phyloP scores from a whole-genome alignment of 106 monocot genomes.

The Allium cepa region DNA sequence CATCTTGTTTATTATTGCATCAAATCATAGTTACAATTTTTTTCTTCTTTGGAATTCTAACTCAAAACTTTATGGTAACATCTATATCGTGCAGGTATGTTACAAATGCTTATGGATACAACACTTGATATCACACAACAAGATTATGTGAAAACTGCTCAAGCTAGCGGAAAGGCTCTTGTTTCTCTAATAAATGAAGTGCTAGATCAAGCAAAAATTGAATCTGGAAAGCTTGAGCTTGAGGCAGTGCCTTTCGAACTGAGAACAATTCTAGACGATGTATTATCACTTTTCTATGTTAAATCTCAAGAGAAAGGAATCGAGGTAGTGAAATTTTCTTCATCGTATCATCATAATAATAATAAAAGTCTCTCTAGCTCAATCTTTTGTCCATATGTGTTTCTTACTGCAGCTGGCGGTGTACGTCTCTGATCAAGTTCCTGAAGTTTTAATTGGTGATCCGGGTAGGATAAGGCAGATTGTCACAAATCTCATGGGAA shows the following conservation, averaged over 20 bases:
- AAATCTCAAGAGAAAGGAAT: slow-evolving; percentile 97
- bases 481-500: slow-evolving; percentile 96
- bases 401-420: slow-evolving; percentile 55
- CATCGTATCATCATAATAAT: slow-evolving; percentile 1
- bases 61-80: no score
- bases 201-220: slow-evolving; percentile 97
- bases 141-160: slow-evolving; percentile 96
- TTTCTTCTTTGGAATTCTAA: no score
- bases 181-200: slow-evolving; percentile 98
- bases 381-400: background rate
- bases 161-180: slow-evolving; percentile 94
- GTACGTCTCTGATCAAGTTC: slow-evolving; percentile 84
- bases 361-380: background rate
- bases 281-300: slow-evolving; percentile 83
- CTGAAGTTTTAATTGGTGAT: slow-evolving; percentile 80
- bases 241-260: slow-evolving; percentile 88
- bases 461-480: slow-evolving; percentile 87
- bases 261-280: slow-evolving; percentile 77
- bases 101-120: slow-evolving; percentile 99
- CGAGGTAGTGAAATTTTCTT: slow-evolving; percentile 45
- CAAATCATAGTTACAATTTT: no score
- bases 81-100: slow-evolving; percentile 54
- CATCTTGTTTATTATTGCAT: no score
- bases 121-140: slow-evolving; percentile 88
- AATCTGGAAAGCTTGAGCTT: slow-evolving; percentile 98